Conservation (phyloP, 225 moss, liverwort and hornwort genomes). For the Sphagnum tenellum region DNA sequence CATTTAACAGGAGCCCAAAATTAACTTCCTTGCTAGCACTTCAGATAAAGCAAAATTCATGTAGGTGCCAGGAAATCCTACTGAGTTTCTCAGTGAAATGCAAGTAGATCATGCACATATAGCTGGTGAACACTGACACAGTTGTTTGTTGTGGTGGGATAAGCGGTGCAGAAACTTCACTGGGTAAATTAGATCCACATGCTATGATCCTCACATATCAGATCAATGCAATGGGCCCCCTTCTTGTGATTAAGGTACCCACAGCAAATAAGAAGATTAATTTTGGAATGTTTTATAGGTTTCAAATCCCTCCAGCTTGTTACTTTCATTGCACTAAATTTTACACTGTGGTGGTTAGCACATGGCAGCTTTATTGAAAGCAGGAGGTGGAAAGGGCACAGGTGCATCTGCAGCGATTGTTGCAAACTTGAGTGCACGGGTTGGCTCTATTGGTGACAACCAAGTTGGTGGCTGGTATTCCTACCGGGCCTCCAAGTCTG, state of each 20-base stretch:
- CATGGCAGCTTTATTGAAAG: constrained; percentile 70
- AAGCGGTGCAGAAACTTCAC: constrained; percentile 67
- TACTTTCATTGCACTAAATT: not conserved
- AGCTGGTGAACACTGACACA: not conserved
- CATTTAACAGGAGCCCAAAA: too few species aligned
- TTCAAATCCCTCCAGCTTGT: too few species aligned
- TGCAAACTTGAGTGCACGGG: constrained; percentile 92
- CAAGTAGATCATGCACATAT: too few species aligned
- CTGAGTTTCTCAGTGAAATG: too few species aligned
- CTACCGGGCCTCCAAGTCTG: constrained; percentile 93
- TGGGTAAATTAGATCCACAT: constrained; percentile 61
- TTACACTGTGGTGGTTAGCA: constrained; percentile 35
- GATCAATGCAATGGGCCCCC: constrained; percentile 79
- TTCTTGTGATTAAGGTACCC: constrained; percentile 79
- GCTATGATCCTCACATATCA: constrained; percentile 62
- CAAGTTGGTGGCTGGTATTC: constrained; percentile 92
- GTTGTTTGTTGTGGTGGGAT: not conserved
- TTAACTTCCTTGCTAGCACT: too few species aligned
- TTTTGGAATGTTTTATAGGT: not conserved
- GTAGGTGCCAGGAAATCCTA: too few species aligned
- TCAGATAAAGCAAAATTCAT: too few species aligned
- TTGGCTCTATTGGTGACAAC: constrained; percentile 91
- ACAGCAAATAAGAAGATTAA: not conserved
- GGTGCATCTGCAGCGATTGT: constrained; percentile 55
- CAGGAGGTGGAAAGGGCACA: constrained; percentile 55